Percentiles rank a stretch among this genome's conserved stretches.
Conservation (phyloP, 2,329 filamentous ascomycete species). For the Fusarium irregulare region DNA sequence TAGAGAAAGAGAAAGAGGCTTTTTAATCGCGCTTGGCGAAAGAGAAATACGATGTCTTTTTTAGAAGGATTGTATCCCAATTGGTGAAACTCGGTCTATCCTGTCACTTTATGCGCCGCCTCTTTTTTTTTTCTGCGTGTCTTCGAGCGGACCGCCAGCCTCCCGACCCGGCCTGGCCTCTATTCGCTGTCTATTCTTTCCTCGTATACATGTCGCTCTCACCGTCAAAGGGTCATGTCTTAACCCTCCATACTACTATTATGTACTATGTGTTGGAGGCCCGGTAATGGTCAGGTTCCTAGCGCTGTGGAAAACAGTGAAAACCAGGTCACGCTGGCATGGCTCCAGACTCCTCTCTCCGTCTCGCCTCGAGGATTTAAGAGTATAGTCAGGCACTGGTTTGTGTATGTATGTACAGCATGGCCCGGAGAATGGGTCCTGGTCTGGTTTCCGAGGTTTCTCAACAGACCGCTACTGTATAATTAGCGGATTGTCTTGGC, state of each 20-base stretch:
- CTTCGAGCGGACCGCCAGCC: constrained; percentile 9
- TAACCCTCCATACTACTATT: neutral
- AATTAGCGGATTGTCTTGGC: constrained; percentile 12
- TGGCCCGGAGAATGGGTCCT: constrained; percentile 26
- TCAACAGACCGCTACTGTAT: constrained; percentile 33
- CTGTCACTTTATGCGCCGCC: constrained; percentile 22
- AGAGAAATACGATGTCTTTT: neutral
- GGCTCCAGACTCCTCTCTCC: constrained; percentile 27
- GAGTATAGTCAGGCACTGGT: constrained; percentile 6
- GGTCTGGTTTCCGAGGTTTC: constrained; percentile 25
- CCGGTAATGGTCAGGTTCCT: constrained; percentile 25
- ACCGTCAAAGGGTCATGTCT: constrained; percentile 5
- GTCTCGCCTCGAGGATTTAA: constrained; percentile 12
- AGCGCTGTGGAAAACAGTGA: constrained; percentile 26
- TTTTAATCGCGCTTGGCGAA: constrained; percentile 19
- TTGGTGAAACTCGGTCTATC: constrained; percentile 23
- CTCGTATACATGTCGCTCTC: constrained; percentile 13
- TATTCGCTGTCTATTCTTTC: constrained; percentile 13
- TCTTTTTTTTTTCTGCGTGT: neutral
- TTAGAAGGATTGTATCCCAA: constrained; percentile 7
- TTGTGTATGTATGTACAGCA: constrained; percentile 15
- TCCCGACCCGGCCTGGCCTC: neutral
- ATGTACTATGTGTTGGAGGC: constrained; percentile 20
- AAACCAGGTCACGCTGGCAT: constrained; percentile 33
- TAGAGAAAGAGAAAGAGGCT: neutral